Evolutionary conservation across 441 rosid species (phyloP), one percentile per base, ranked within the genome.

Genomic region (Mallotus repandus): DNA sequence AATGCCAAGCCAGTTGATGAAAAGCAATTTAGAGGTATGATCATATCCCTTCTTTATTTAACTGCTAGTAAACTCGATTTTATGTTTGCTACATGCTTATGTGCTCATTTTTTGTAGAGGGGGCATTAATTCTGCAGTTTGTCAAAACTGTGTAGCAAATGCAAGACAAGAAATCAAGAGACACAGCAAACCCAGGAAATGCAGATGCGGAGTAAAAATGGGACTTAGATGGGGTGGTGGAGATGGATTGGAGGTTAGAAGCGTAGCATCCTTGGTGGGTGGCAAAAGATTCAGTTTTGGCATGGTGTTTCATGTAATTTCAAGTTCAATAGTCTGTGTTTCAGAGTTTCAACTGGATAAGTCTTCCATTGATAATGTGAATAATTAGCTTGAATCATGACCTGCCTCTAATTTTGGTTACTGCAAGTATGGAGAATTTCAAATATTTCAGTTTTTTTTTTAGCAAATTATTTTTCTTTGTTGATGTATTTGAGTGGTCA

Each of bases 101-200:
- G n/a, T n/a, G n/a, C n/a, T n/a, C n/a, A n/a, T n/a, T n/a, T n/a
- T n/a, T n/a, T n/a, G n/a, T n/a, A n/a, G n/a, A n/a, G n/a, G n/a
- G n/a, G n/a, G n/a, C n/a, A n/a, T n/a, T n/a, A n/a, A n/a, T n/a
- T n/a, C n/a, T 29, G 3, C 2, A 29, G 32, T 29, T 29, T 29
- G 32, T 29, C 3, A 29, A 29, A 29, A 29, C 32, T 29, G 3
- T 29, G 3, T 29, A 29, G 32, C 32, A 29, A 29, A 29, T 29
- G 32, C 32, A 29, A 29, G 32, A 29, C 3, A 29, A 29, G 32
- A 29, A 29, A 57, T 80, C 80, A 21, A 92, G 96, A 15, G 81
- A 80, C 63, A 97, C 98, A 2, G 98, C 89, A 66, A 80, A 94
- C 70, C 99, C 98, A 72, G 84, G 80, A 80, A 86, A 92, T n/a